These are phyloP conservation scores for Rubus idaeus DNA, from an alignment of 306 rosid genomes.

Conservation along the genomic window DNA sequence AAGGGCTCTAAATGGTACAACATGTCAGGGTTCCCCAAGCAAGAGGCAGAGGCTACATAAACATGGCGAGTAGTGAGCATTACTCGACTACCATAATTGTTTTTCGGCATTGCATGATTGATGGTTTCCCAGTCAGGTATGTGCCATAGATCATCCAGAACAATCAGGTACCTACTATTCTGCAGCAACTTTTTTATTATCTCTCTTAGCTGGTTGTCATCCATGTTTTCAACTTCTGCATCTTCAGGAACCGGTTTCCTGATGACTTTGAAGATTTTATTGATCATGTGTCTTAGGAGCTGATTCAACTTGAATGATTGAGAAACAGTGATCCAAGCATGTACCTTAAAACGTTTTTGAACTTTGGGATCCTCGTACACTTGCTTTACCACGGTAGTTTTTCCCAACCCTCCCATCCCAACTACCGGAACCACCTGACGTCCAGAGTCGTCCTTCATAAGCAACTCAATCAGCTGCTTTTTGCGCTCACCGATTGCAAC, in stretches of 20 bases:
- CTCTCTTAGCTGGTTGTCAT: constrained; percentile 27
- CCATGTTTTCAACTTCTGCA: constrained; percentile 38
- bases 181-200: constrained; percentile 38
- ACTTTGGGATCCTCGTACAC: constrained; percentile 54
- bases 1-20: constrained; percentile 41
- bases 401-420: constrained; percentile 69
- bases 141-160: constrained; percentile 55
- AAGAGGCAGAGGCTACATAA: constrained; percentile 34
- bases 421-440: constrained; percentile 44
- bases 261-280: constrained; percentile 29
- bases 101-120: constrained; percentile 50
- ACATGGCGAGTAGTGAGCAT: constrained; percentile 53
- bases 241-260: constrained; percentile 34
- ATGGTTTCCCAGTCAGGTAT: constrained; percentile 49
- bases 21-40: constrained; percentile 29
- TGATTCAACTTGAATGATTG: constrained; percentile 35
- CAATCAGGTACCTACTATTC: constrained; percentile 49
- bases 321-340: constrained; percentile 59
- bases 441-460: constrained; percentile 15
- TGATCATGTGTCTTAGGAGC: constrained; percentile 43
- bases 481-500: constrained; percentile 48
- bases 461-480: constrained; percentile 31
- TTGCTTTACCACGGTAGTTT: constrained; percentile 52
- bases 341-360: constrained; percentile 42
- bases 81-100: constrained; percentile 44